These are phyloP conservation scores for Lepidium didymum DNA, from an alignment of 345 rosid species.

Conservation along the genomic window DNA sequence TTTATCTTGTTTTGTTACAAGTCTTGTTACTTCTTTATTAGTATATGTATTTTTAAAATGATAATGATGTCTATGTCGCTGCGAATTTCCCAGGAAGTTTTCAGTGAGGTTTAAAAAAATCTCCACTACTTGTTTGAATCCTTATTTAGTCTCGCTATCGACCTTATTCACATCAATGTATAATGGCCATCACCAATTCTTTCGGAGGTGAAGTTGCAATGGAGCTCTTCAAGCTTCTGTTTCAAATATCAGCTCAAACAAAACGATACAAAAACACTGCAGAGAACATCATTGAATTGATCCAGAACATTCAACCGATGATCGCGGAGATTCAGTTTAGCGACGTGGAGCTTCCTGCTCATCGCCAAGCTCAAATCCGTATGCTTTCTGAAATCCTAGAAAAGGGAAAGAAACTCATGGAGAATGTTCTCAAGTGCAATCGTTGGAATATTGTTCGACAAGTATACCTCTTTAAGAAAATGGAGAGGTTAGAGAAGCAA, in stretches of 20 bases:
- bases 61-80: too few relatives aligned
- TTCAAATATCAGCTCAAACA: conserved; percentile 36
- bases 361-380: conserved; percentile 67
- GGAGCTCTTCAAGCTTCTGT: conserved; percentile 49
- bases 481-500: conserved; percentile 64
- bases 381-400: conserved; percentile 35
- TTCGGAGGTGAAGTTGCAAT: conserved; percentile 61
- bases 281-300: conserved; percentile 20
- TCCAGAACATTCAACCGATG: conserved; percentile 38
- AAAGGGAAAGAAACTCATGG: conserved; percentile 46
- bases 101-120: too few relatives aligned
- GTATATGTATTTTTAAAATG: too few relatives aligned
- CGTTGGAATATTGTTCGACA: conserved; percentile 67
- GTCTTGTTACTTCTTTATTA: too few relatives aligned
- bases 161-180: neutral
- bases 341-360: conserved; percentile 66
- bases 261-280: conserved; percentile 46
- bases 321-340: conserved; percentile 60
- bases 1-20: too few relatives aligned
- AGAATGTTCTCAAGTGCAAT: conserved; percentile 33
- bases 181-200: conserved; percentile 55
- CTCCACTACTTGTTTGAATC: too few relatives aligned
- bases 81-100: too few relatives aligned
- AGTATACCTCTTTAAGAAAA: conserved; percentile 40
- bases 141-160: too few relatives aligned